Conservation (phyloP, 345 rosid genomes). For the Orychophragmus violaceus region DNA sequence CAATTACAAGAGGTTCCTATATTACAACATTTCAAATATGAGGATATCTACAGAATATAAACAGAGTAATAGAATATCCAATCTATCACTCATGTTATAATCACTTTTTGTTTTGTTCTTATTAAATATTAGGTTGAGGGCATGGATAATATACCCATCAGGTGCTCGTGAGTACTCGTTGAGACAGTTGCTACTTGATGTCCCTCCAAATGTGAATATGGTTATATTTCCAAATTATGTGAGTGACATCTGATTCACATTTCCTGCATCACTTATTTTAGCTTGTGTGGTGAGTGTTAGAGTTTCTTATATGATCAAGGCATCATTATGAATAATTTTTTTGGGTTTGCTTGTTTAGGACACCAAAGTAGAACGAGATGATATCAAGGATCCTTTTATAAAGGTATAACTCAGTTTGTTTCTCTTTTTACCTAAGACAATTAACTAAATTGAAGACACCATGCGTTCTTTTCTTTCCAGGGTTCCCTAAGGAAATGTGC, state of each 20-base stretch:
- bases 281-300: background rate
- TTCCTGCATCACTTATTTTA: background rate
- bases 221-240: conserved; percentile 94
- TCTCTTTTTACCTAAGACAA: background rate
- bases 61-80: too few species aligned
- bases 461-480: too few species aligned
- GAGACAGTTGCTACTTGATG: conserved; percentile 73
- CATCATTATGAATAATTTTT: background rate
- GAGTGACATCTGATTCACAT: conserved; percentile 34
- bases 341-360: conserved; percentile 44
- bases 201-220: conserved; percentile 83
- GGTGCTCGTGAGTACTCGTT: conserved; percentile 91
- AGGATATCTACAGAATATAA: too few species aligned
- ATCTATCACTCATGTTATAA: too few species aligned
- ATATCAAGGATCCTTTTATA: conserved; percentile 82
- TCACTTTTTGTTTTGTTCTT: background rate
- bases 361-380: conserved; percentile 84
- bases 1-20: too few species aligned
- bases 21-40: too few species aligned
- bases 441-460: background rate
- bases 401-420: conserved; percentile 46
- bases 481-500: too few species aligned
- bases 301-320: background rate
- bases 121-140: conserved; percentile 56
- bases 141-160: conserved; percentile 84